Percentiles rank a stretch among this genome's conserved stretches.
phyloP scores from a whole-genome alignment of 345 rosid species.

The Rhodamnia rubescens region DNA sequence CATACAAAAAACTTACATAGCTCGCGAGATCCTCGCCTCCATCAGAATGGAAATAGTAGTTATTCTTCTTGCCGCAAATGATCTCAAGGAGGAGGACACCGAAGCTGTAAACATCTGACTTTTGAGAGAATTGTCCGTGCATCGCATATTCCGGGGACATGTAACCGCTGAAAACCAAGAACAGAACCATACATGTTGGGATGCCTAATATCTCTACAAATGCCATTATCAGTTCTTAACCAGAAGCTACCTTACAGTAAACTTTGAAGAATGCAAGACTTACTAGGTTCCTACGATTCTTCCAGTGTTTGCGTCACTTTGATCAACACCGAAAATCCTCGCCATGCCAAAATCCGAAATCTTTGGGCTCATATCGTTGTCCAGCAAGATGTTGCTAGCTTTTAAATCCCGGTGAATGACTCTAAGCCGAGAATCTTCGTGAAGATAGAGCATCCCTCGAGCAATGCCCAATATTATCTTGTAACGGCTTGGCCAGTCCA shows the following conservation, averaged over 20 bases:
- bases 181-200: neutral
- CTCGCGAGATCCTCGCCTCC: neutral
- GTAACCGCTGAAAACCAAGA: constrained; percentile 20
- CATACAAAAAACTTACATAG: neutral
- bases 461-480: constrained; percentile 11
- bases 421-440: constrained; percentile 10
- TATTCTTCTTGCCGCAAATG: constrained; percentile 22
- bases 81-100: constrained; percentile 14
- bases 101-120: constrained; percentile 28
- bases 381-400: constrained; percentile 10
- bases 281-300: constrained; percentile 16
- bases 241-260: neutral
- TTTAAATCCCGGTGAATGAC: constrained; percentile 19
- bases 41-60: constrained; percentile 3
- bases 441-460: constrained; percentile 13
- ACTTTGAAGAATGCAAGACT: neutral
- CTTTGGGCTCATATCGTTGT: constrained; percentile 12
- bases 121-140: constrained; percentile 18
- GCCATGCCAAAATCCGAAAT: constrained; percentile 21
- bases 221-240: neutral
- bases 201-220: neutral
- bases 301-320: constrained; percentile 3
- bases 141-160: constrained; percentile 30
- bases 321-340: constrained; percentile 2
- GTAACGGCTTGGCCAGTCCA: constrained; percentile 10